A percentile compares a stretch with the other conserved stretches of the same genome.
Evolutionary conservation across 2,329 filamentous ascomycete species (phyloP).

Genomic region (Paecilomyces formosus): DNA sequence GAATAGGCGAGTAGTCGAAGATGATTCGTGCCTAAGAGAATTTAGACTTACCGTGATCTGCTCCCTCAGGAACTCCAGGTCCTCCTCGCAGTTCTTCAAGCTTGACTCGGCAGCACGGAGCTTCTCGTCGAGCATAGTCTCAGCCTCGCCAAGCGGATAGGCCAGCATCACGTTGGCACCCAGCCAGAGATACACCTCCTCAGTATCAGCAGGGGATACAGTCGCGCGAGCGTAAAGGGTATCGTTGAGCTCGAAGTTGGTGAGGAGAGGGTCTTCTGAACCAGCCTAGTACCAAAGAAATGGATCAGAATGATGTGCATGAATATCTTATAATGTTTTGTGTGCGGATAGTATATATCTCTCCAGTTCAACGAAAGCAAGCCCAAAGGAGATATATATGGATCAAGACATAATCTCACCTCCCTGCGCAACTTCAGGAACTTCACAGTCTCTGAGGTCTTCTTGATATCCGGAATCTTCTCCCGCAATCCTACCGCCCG

Average conservation of each 20-base stretch:
- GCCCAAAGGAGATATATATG: background rate
- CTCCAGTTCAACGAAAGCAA: background rate
- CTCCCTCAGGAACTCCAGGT: slow-evolving; percentile 88
- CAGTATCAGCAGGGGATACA: slow-evolving; percentile 60
- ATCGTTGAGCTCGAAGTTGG: slow-evolving; percentile 93
- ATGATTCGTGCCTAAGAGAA: background rate
- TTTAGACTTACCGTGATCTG: slow-evolving; percentile 76
- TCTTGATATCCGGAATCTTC: slow-evolving; percentile 95
- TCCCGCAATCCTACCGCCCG: slow-evolving; percentile 75
- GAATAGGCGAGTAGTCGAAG: slow-evolving; percentile 1
- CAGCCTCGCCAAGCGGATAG: slow-evolving; percentile 84
- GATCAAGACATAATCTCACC: slow-evolving; percentile 6
- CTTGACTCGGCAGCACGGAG: slow-evolving; percentile 71
- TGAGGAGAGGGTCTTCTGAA: slow-evolving; percentile 52
- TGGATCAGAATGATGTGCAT: background rate
- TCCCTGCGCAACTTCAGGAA: slow-evolving; percentile 74
- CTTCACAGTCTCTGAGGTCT: slow-evolving; percentile 84
- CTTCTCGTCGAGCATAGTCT: slow-evolving; percentile 69
- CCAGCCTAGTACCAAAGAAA: slow-evolving; percentile 31
- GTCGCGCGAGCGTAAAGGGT: slow-evolving; percentile 86
- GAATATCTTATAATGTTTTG: background rate
- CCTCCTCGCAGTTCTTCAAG: slow-evolving; percentile 85
- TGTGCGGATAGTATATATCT: background rate
- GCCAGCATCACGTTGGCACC: slow-evolving; percentile 97
- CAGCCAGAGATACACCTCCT: slow-evolving; percentile 94